Base-by-base conservation (phyloP, 2,329 filamentous ascomycete genomes). In the Aspergillus oerlinghausenensis region DNA sequence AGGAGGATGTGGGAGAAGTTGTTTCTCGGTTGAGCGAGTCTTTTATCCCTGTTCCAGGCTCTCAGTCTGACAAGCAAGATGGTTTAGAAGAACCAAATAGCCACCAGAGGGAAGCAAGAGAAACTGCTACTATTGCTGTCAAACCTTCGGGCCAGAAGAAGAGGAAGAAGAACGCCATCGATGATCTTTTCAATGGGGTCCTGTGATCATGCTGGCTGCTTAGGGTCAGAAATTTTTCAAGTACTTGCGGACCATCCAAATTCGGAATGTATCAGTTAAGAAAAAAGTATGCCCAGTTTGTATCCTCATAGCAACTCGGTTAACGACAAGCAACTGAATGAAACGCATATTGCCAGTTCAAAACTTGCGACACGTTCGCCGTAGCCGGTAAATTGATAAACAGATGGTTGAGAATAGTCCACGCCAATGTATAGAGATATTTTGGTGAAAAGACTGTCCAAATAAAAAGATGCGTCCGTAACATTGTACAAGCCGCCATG, bases 361-460 rank as follows among this genome's bases (percentile, higher is more conserved):
- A 64, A 49, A 25, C 4, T 32, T 48, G 45, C 7, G 57, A 49
- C 40, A 63, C 58, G 47, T 57, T 49, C 4, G 62, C 21, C 29
- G 84, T 80, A 1, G 85, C 86, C 4, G 82, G 77, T 35, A 92
- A 65, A 71, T 93, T 92, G 47, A 93, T 79, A 40, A 82, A 70
- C 59, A 92, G 70, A 82, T 99, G 93, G 77, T 92, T 90, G 7
- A 84, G 89, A 49, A 93, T 69, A 60, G 84, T 86, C 95, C 94
- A 99, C 14, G 88, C 91, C 80, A 94, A 88, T 61, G 86, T 89
- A 72, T 96, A 99, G 63, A 99, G 76, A 73, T 92, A 97, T 74
- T 97, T 99, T 0, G 94, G 94, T 62, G 90, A 96, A 73, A 99
- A 99, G 10, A 99, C 94, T 0, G 93, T 97, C 94, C 94, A 99